Evolutionary conservation across 768 basidiomycete genomes (phyloP).

Genomic region (Porpolomopsis calyptriformis): DNA sequence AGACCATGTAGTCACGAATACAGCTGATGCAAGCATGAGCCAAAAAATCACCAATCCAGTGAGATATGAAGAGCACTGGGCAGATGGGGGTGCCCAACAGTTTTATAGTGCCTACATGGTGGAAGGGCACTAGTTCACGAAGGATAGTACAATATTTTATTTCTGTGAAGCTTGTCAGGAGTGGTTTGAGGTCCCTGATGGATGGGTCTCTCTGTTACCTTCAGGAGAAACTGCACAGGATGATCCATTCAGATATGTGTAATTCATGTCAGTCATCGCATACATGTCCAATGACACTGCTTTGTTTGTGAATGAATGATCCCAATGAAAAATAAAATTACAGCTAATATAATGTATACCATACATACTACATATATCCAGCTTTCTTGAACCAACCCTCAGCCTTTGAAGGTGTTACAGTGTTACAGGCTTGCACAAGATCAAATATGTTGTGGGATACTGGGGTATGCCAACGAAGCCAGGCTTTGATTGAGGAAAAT

Average conservation of each 20-base stretch:
- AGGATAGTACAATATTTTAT: background rate
- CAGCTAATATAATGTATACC: background rate
- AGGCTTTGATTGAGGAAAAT: slow-evolving; percentile 22
- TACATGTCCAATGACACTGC: background rate
- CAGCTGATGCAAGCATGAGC: background rate
- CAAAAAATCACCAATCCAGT: background rate
- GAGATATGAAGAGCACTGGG: background rate
- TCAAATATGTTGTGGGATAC: too few species aligned
- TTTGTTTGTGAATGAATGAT: background rate
- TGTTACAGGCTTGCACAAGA: background rate
- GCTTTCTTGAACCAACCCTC: background rate
- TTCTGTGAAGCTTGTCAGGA: background rate
- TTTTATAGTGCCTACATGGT: background rate
- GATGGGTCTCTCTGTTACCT: background rate
- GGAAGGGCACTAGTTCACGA: background rate
- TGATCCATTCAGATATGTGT: background rate
- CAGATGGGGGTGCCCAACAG: background rate
- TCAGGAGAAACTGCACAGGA: background rate
- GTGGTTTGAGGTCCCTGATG: background rate
- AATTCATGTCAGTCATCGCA: background rate
- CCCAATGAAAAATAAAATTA: background rate
- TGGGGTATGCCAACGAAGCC: slow-evolving; percentile 9
- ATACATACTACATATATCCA: background rate
- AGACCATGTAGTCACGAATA: background rate
- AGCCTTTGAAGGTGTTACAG: background rate